Evolutionary conservation across 2,329 filamentous ascomycete species (phyloP).

Genomic region (Dothideomycetidae sp.): DNA sequence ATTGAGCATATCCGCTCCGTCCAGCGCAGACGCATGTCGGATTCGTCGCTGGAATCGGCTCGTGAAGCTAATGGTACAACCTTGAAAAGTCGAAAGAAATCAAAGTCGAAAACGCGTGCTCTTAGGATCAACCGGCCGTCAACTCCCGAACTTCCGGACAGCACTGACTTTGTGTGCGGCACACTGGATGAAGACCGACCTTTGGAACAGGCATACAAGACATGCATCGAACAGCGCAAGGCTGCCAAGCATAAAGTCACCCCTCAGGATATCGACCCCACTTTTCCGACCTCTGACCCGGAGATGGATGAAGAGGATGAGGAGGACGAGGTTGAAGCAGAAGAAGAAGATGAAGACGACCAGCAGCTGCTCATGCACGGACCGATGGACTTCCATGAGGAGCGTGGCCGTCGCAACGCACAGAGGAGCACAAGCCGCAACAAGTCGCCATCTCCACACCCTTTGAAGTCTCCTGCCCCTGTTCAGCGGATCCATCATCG

Average conservation of each 20-base stretch:
- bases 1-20: slow-evolving; percentile 33
- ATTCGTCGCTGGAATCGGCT: slow-evolving; percentile 39
- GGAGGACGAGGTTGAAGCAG: slow-evolving; percentile 38
- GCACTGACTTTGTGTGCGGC: slow-evolving; percentile 97
- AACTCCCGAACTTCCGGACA: slow-evolving; percentile 72
- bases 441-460: slow-evolving; percentile 41
- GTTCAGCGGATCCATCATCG: slow-evolving; percentile 19
- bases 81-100: slow-evolving; percentile 11
- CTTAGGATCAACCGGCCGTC: slow-evolving; percentile 15
- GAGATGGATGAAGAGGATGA: slow-evolving; percentile 70
- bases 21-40: slow-evolving; percentile 33
- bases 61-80: slow-evolving; percentile 13
- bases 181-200: slow-evolving; percentile 91
- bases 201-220: slow-evolving; percentile 84
- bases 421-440: slow-evolving; percentile 30
- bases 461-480: slow-evolving; percentile 36
- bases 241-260: slow-evolving; percentile 67
- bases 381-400: slow-evolving; percentile 44
- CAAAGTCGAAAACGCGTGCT: slow-evolving; percentile 18
- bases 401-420: slow-evolving; percentile 27
- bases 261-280: slow-evolving; percentile 95
- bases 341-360: slow-evolving; percentile 39
- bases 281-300: slow-evolving; percentile 86
- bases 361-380: slow-evolving; percentile 57
- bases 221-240: slow-evolving; percentile 66